Evolutionary conservation across 179 eudicot species (phyloP).

Genomic region (Beta corolliflora): DNA sequence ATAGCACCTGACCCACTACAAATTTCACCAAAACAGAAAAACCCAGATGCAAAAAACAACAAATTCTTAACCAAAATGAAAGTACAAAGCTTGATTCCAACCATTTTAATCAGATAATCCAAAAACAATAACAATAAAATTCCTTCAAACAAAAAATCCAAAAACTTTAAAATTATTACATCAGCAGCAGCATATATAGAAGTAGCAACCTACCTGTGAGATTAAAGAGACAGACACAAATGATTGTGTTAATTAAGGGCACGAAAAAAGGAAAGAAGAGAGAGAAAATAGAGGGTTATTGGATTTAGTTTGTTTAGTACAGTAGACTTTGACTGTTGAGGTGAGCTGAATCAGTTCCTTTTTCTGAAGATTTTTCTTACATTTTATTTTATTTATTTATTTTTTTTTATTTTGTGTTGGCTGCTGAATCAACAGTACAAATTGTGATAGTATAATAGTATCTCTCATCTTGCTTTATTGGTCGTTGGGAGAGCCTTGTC

Average conservation of each 20-base stretch:
- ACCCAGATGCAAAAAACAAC: conserved; percentile 24
- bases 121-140: not conserved
- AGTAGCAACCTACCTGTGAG: not conserved
- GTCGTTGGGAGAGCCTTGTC: conserved; percentile 7
- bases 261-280: not conserved
- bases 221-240: conserved; percentile 3
- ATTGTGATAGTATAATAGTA: not conserved
- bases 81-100: not conserved
- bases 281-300: conserved; percentile 10
- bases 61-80: not conserved
- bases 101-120: not conserved
- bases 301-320: conserved; percentile 17
- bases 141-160: not conserved
- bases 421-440: conserved; percentile 2
- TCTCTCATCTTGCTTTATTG: conserved; percentile 9
- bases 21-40: not conserved
- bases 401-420: not conserved
- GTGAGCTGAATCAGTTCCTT: conserved; percentile 20
- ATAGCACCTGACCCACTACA: conserved; percentile 14
- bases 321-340: conserved; percentile 26
- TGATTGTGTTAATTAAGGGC: not conserved
- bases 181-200: not conserved
- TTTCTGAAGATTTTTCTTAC: not conserved
- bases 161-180: conserved; percentile 14
- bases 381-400: not conserved